Evolutionary conservation across 371 early-diverging fungal species (phyloP).

Genomic region (Chytridium lagenaria): DNA sequence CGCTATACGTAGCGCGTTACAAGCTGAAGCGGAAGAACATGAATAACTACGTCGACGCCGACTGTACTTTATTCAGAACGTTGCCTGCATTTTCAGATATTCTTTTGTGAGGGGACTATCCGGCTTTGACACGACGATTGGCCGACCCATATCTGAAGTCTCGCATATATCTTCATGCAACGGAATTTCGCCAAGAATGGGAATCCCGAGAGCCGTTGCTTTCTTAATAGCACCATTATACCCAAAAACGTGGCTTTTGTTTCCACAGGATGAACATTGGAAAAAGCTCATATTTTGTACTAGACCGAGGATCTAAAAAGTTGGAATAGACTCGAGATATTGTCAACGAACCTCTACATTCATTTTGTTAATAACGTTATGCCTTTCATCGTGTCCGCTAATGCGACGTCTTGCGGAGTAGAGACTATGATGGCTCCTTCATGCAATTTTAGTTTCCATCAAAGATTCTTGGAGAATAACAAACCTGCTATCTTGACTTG

Average conservation of each 20-base stretch:
- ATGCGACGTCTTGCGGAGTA: slow-evolving; percentile 89
- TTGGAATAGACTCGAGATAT: slow-evolving; percentile 65
- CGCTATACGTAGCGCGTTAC: slow-evolving; percentile 45
- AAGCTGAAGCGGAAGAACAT: slow-evolving; percentile 44
- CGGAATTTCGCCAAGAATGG: slow-evolving; percentile 79
- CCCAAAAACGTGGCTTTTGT: slow-evolving; percentile 82
- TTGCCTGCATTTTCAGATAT: slow-evolving; percentile 66
- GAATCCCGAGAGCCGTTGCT: slow-evolving; percentile 68
- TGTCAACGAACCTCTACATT: slow-evolving; percentile 76
- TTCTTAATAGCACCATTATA: slow-evolving; percentile 63
- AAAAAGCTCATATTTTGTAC: slow-evolving; percentile 90
- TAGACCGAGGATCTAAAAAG: slow-evolving; percentile 77
- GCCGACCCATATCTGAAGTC: slow-evolving; percentile 76
- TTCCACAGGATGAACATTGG: slow-evolving; percentile 81
- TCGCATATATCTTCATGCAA: slow-evolving; percentile 77
- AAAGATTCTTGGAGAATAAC: background rate
- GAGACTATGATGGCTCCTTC: slow-evolving; percentile 84
- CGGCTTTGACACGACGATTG: slow-evolving; percentile 73
- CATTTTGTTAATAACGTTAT: slow-evolving; percentile 80
- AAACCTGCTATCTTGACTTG: slow-evolving; percentile 64
- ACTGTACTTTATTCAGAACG: background rate
- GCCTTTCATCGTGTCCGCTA: slow-evolving; percentile 83
- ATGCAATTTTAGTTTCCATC: background rate
- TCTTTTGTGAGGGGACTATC: slow-evolving; percentile 65
- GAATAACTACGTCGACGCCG: too few relatives aligned